phyloP scores from a whole-genome alignment of 1,139 yeast genomes.

The Taphrina wiesneri region DNA sequence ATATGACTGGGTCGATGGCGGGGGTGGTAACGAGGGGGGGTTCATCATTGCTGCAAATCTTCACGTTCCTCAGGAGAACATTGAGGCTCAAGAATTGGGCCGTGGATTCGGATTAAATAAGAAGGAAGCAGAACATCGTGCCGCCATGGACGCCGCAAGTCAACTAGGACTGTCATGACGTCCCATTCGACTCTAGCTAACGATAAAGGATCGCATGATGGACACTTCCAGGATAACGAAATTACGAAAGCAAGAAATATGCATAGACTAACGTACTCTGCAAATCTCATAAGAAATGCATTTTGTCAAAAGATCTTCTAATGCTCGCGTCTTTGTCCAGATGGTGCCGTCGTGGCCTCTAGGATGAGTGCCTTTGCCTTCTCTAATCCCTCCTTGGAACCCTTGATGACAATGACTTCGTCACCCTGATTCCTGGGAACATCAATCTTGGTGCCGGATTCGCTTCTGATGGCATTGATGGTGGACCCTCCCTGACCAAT shows the following conservation, averaged over 20 bases:
- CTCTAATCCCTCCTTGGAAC: slow-evolving; percentile 51
- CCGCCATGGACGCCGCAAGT: slow-evolving; percentile 63
- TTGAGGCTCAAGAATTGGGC: slow-evolving; percentile 55
- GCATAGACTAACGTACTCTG: background rate
- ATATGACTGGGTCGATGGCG: slow-evolving; percentile 58
- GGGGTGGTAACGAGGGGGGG: slow-evolving; percentile 54
- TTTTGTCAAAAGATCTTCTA: no score
- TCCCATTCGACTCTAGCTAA: background rate
- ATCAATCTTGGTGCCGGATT: slow-evolving; percentile 59
- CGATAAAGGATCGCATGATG: no score
- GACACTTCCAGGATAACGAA: no score
- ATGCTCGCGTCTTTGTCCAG: slow-evolving; percentile 8
- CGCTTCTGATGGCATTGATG: slow-evolving; percentile 62
- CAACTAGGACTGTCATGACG: background rate
- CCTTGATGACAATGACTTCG: slow-evolving; percentile 44
- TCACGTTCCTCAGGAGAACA: slow-evolving; percentile 45
- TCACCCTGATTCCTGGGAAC: slow-evolving; percentile 59
- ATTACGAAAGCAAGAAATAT: background rate
- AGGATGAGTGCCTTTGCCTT: slow-evolving; percentile 45
- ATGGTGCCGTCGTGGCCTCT: slow-evolving; percentile 32
- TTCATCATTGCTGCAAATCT: slow-evolving; percentile 63
- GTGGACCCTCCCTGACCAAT: slow-evolving; percentile 78
- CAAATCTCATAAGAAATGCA: no score
- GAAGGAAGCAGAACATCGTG: slow-evolving; percentile 69
- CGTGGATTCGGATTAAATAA: slow-evolving; percentile 60